Evolutionary conservation across 2,329 filamentous ascomycete genomes (phyloP), one percentile per base, ranked within the genome.

Genomic region (Fusarium sp.): DNA sequence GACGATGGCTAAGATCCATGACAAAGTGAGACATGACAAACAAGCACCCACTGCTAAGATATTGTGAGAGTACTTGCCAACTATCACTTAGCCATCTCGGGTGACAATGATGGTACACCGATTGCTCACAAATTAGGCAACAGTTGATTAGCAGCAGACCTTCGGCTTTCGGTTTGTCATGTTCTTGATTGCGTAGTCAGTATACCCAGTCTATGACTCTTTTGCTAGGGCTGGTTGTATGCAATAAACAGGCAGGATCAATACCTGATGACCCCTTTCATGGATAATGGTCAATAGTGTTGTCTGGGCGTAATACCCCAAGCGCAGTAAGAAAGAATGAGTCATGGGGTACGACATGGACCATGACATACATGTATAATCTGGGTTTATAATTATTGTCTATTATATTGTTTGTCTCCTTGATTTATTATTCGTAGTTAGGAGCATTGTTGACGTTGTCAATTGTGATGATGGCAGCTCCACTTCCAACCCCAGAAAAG

Each of bases 231-330:
- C 24, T 27, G 18, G 24, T 27, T 40, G 11, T 16, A 27, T 18
- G 44, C 34, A 47, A 60, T 22, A 24, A 67, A 47, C 22, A 68
- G 46, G 46, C 25, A 68, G 47, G 18, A 32, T 59, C 25, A 37
- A 37, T 37, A 37, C 44, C 37, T 54, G 53, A 29, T 34, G n/a
- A 42, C 7, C 40, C 49, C 32, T 52, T 52, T 16, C 13, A 24
- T 44, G 20, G 14, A 24, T 44, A 16, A 22, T 18, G 41, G 13
- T 11, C 20, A 22, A 52, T 10, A 52, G 37, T n/a, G 25, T 27
- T 52, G 32, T 52, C 49, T 41, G 49, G 37, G 49, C 24, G 13
- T 27, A 16, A 37, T 37, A 37, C 34, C 18, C 34, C 18, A 37
- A 40, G 47, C 25, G 47, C n/a, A n/a, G 34, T 37, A 37, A 37